Conservation (phyloP, 2,329 filamentous ascomycete genomes). For the Penicillium expansum region DNA sequence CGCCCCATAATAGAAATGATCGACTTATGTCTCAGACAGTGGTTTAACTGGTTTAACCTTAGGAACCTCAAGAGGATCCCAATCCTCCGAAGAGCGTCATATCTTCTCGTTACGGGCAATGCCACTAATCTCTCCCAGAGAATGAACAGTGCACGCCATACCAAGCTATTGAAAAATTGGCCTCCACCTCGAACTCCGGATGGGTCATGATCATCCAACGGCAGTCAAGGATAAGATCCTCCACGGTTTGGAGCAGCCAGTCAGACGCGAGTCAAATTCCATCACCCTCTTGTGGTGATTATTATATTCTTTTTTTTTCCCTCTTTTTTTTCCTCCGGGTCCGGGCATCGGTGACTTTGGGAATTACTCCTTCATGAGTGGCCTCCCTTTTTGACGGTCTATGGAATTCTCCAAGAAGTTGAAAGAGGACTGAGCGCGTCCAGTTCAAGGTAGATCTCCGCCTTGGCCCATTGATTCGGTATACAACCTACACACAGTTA, state of each 20-base stretch:
- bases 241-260: constrained; percentile 6
- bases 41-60: neutral
- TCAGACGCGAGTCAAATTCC: neutral
- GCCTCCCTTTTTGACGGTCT: neutral
- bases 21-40: neutral
- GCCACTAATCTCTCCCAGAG: neutral
- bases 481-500: constrained; percentile 1
- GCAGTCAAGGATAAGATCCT: constrained; percentile 15
- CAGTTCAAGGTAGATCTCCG: constrained; percentile 2
- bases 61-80: neutral
- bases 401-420: neutral
- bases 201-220: constrained; percentile 9
- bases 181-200: neutral
- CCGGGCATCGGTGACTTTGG: neutral
- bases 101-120: neutral
- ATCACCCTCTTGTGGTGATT: neutral
- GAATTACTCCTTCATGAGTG: neutral
- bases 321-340: neutral
- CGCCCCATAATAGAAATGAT: neutral
- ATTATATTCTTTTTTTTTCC: neutral
- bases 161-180: constrained; percentile 8
- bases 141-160: constrained; percentile 3
- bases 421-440: constrained; percentile 5
- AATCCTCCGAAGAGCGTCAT: constrained; percentile 1
- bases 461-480: neutral